Percentiles rank a stretch among this genome's conserved stretches.
phyloP scores from a whole-genome alignment of 495 filamentous ascomycete species.

The Aspergillus hancockii region DNA sequence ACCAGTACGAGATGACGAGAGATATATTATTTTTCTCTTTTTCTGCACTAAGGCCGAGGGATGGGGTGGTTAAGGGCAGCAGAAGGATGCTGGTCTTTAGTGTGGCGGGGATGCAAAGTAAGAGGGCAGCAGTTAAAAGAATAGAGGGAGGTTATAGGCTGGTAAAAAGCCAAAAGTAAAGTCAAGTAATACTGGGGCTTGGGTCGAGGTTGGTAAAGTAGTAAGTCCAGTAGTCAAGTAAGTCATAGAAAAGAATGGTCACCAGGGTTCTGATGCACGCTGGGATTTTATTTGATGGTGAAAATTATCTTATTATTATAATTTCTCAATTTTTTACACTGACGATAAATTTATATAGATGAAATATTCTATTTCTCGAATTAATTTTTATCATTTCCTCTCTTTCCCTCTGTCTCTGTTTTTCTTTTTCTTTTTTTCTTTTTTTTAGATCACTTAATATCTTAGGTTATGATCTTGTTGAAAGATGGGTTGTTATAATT shows the following conservation, averaged over 20 bases:
- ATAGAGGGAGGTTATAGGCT: neutral
- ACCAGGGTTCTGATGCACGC: neutral
- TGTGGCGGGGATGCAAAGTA: conserved; percentile 22
- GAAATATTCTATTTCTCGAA: neutral
- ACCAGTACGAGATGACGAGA: conserved; percentile 22
- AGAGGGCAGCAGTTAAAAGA: conserved; percentile 3
- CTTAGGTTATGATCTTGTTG: conserved; percentile 14
- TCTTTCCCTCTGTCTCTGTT: neutral
- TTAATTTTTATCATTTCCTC: neutral
- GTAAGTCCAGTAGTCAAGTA: neutral
- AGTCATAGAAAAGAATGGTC: neutral
- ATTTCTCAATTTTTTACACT: neutral
- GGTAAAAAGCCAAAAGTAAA: neutral
- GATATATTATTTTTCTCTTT: conserved; percentile 21
- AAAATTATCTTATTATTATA: conserved; percentile 2
- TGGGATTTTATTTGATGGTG: neutral
- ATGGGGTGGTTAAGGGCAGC: conserved; percentile 17
- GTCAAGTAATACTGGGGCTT: conserved; percentile 5
- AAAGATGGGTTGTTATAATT: conserved; percentile 10
- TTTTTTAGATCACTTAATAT: conserved; percentile 15
- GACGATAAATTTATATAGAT: neutral
- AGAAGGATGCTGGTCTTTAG: conserved; percentile 19
- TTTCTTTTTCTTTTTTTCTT: conserved; percentile 5
- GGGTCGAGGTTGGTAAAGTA: conserved; percentile 3
- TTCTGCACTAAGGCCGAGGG: conserved; percentile 19